Evolutionary conservation across 352 stramenopile species (phyloP), one percentile per base, ranked within the genome.

Genomic region (Pythium folliculosum): DNA sequence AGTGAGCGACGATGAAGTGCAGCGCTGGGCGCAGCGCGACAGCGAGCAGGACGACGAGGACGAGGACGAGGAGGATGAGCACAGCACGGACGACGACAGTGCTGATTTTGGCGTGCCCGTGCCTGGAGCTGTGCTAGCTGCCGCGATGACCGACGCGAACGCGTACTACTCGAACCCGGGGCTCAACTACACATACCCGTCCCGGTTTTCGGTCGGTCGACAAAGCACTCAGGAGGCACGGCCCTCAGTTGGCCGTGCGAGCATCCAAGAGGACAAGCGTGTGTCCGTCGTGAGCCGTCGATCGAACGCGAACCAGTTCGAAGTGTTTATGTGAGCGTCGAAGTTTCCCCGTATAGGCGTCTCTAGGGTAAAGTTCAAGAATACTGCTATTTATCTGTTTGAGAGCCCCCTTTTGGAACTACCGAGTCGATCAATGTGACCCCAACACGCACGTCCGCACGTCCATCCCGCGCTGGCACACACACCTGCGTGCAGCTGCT

Each of bases 301-400:
- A 19, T 73, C 67, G 35, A 58, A 69, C 13, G 67, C 54, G 6
- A 74, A 74, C 35, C 48, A 64, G 21, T 57, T 49, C 8, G 56
- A 67, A 30, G 56, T 74, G 43, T 66, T 57, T 14, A 63, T 74
- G 68, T 74, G 51, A 74, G 58, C n/a, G 12, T 19, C 40, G 16
- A 47, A 4, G 40, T 16, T 47, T n/a, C n/a, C n/a, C n/a, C n/a
- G n/a, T n/a, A n/a, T n/a, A n/a, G n/a, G n/a, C 27, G 27, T 32
- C 27, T 32, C 5, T 32, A n/a, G n/a, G 27, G 5, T 12, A 5
- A 23, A 52, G 8, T 19, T n/a, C 13, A 32, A 44, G 32, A 54
- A 32, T 54, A 32, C 65, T 54, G 65, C 59, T 72, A 72, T 72
- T 72, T 72, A 72, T 72, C 64, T 65, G 48, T 66, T 58, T 50